Evolutionary conservation across 192 early-diverging fungal genomes (phyloP), one percentile per base, ranked within the genome.

Genomic region (Rhizophagus prolifer): DNA sequence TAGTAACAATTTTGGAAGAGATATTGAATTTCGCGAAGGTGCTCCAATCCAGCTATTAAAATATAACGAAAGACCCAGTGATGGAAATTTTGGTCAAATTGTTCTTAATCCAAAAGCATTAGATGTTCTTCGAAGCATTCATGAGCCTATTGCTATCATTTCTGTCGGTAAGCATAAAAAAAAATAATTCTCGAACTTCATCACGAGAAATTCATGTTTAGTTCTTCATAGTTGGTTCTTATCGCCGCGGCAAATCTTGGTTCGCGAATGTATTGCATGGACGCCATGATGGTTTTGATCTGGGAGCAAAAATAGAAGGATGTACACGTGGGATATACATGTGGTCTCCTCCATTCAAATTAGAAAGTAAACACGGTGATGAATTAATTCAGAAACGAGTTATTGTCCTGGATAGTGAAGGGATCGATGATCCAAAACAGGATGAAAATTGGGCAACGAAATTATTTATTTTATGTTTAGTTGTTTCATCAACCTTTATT

Each of bases 391-490:
- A 41, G 16, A 76, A 66, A 41, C 34, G 74, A 26, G 63, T 76
- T 0, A 66, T 76, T 47, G 26, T 76, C 8, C 9, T 76, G 4
- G 74, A 76, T 65, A 47, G 44, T 54, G 74, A 76, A 65, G 74
- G 74, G 1, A 66, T 76, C 6, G 38, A 76, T 54, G 74, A 76
- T 5, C 74, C 74, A 25, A 25, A 76, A 46, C 74, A 76, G 63
- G 62, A 65, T 21, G 28, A 63, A 31, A 23, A 66, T 46, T 66
- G 63, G 44, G 63, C 61, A 7, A 76, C 63, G 4, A 76, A 76
- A 31, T 34, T 76, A n/a, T 76, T 76, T 13, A 41, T 76, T 65
- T 54, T 76, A 50, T 76, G 74, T 66, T 59, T 76, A n/a, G 46
- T 41, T 23, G 21, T 66, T 23, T 76, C 74, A 1, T 76, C 74